A percentile compares a stretch with the other conserved stretches of the same genome.
phyloP scores from a whole-genome alignment of 2,329 filamentous ascomycete species.

The Fusarium ambrosium region DNA sequence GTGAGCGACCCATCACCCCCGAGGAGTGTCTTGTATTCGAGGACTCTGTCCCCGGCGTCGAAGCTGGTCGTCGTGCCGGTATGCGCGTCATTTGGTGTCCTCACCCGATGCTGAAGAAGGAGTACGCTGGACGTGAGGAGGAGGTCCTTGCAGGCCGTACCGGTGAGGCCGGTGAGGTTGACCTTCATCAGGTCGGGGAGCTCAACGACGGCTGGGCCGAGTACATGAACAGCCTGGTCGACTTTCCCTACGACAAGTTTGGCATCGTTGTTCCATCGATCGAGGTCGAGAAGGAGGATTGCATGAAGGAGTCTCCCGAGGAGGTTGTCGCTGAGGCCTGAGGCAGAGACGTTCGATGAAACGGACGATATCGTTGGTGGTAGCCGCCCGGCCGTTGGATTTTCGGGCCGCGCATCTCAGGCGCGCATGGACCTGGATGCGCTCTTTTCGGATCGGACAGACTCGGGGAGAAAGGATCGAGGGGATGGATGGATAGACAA shows the following conservation, averaged over 20 bases:
- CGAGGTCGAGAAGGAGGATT: conserved; percentile 58
- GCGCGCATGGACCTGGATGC: not conserved
- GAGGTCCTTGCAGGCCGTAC: conserved; percentile 87
- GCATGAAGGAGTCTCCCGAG: conserved; percentile 55
- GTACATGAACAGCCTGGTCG: conserved; percentile 63
- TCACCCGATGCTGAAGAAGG: conserved; percentile 80
- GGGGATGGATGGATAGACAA: conserved; percentile 10
- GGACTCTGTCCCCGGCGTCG: conserved; percentile 92
- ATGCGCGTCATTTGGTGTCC: conserved; percentile 97
- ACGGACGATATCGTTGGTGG: not conserved
- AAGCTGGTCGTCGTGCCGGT: conserved; percentile 88
- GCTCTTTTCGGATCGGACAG: conserved; percentile 2
- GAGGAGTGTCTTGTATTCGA: conserved; percentile 97
- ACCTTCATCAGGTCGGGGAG: conserved; percentile 69
- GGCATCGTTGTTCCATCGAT: conserved; percentile 65
- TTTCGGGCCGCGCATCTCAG: conserved; percentile 4
- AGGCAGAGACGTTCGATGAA: conserved; percentile 18
- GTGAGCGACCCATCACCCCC: conserved; percentile 76
- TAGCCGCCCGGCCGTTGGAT: conserved; percentile 1
- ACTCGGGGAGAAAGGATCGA: not conserved
- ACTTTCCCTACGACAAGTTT: conserved; percentile 71
- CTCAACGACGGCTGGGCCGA: conserved; percentile 73
- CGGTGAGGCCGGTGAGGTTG: conserved; percentile 72
- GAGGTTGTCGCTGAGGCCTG: conserved; percentile 31
- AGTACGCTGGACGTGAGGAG: conserved; percentile 81